Evolutionary conservation across 2,329 filamentous ascomycete genomes (phyloP).

Genomic region (Passalora sequoiae): DNA sequence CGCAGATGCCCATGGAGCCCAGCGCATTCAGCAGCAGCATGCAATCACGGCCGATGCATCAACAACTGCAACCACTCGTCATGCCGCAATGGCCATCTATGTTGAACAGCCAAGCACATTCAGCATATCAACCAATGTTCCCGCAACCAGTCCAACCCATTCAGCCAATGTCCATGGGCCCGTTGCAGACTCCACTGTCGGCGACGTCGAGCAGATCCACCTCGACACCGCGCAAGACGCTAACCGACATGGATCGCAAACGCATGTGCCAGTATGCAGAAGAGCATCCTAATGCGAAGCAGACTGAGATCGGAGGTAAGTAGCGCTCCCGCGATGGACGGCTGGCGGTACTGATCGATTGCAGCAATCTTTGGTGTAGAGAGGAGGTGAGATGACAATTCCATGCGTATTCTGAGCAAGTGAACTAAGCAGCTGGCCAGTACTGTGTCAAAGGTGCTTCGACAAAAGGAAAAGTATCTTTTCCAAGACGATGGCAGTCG

Average conservation of each 20-base stretch:
- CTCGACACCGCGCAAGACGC: conserved; percentile 55
- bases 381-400: conserved; percentile 95
- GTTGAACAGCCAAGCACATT: conserved; percentile 60
- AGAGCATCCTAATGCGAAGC: conserved; percentile 83
- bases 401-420: no score
- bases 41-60: conserved; percentile 49
- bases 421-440: conserved; percentile 44
- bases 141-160: conserved; percentile 51
- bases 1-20: conserved; percentile 56
- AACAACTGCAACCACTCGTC: conserved; percentile 63
- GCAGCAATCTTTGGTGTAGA: conserved; percentile 88
- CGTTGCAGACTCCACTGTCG: conserved; percentile 50
- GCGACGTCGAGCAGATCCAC: conserved; percentile 42
- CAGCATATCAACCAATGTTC: conserved; percentile 55
- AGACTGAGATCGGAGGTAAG: conserved; percentile 89
- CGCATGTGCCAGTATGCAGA: conserved; percentile 92
- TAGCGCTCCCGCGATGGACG: no score
- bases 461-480: conserved; percentile 91
- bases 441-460: conserved; percentile 96
- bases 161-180: conserved; percentile 43
- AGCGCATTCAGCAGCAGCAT: conserved; percentile 50
- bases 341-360: no score
- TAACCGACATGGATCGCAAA: conserved; percentile 85
- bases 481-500: conserved; percentile 71
- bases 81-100: conserved; percentile 80